Evolutionary conservation across 192 early-diverging fungal genomes (phyloP).

Genomic region (Obelidium mucronatum): DNA sequence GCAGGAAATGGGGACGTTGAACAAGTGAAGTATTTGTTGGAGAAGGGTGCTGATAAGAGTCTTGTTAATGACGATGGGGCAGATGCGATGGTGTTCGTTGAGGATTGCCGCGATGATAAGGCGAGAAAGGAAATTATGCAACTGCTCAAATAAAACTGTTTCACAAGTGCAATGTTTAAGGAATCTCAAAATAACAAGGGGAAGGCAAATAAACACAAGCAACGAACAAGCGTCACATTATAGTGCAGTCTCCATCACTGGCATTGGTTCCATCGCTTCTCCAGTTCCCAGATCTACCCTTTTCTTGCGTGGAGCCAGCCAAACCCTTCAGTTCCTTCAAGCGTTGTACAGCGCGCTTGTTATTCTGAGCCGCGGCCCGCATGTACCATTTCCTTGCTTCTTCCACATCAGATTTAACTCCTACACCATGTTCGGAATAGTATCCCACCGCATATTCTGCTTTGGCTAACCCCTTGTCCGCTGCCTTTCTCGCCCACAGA

Average conservation of each 20-base stretch:
- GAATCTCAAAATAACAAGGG: not conserved
- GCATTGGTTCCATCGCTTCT: constrained; percentile 32
- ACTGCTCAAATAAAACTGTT: too few relatives aligned
- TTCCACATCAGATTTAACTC: constrained; percentile 75
- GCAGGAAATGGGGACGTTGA: too few relatives aligned
- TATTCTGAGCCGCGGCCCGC: constrained; percentile 83
- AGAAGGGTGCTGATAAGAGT: too few relatives aligned
- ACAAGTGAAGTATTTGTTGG: too few relatives aligned
- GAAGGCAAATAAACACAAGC: not conserved
- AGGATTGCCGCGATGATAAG: too few relatives aligned
- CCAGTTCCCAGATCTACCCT: constrained; percentile 35
- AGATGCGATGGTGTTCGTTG: too few relatives aligned
- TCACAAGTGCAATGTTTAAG: too few relatives aligned
- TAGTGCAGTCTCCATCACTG: constrained; percentile 32
- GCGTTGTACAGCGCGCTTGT: constrained; percentile 81
- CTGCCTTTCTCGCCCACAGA: constrained; percentile 95
- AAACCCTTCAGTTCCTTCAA: constrained; percentile 80
- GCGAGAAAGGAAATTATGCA: too few relatives aligned
- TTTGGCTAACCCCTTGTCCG: constrained; percentile 92
- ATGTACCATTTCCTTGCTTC: constrained; percentile 92
- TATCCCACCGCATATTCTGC: constrained; percentile 98
- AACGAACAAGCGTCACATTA: constrained; percentile 29
- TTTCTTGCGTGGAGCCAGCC: constrained; percentile 22
- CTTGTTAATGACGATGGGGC: too few relatives aligned
- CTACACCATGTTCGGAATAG: constrained; percentile 92